Conservation (phyloP, 192 early-diverging fungal species). For the Backusella tarrabulga region DNA sequence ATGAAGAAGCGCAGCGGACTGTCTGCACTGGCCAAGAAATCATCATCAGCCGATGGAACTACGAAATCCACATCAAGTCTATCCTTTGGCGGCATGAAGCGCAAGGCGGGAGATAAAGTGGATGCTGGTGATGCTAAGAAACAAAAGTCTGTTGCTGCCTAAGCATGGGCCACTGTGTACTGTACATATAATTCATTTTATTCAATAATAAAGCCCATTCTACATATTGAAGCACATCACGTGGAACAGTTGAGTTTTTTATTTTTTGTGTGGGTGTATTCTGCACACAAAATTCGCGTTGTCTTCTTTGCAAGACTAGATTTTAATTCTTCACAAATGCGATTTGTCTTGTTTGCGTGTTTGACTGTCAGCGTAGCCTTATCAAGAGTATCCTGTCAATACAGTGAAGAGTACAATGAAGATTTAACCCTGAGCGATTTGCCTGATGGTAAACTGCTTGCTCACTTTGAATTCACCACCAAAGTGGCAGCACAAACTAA, state of each 20-base stretch:
- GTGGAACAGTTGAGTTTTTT: not conserved
- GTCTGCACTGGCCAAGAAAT: constrained; percentile 26
- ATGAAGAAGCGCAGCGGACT: constrained; percentile 29
- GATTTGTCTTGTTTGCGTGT: not conserved
- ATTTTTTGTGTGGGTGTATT: too few species aligned
- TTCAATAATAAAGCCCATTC: not conserved
- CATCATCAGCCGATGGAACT: not conserved
- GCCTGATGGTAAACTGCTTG: constrained; percentile 76
- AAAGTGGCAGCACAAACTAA: constrained; percentile 29
- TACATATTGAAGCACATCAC: not conserved
- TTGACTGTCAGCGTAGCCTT: not conserved
- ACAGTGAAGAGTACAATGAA: constrained; percentile 59
- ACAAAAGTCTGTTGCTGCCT: not conserved
- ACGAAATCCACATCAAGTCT: not conserved
- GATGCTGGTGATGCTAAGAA: not conserved
- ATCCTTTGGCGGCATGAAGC: not conserved
- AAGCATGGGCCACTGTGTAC: not conserved
- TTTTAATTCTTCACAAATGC: not conserved
- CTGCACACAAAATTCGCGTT: not conserved
- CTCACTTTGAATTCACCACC: constrained; percentile 77
- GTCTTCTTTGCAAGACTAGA: not conserved
- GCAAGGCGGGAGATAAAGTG: not conserved
- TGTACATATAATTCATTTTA: not conserved
- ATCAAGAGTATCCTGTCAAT: not conserved
- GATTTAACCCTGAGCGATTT: constrained; percentile 69